These are phyloP conservation scores for Periconia macrospinosa DNA, from an alignment of 2,329 filamentous ascomycete species.

Conservation along the genomic window DNA sequence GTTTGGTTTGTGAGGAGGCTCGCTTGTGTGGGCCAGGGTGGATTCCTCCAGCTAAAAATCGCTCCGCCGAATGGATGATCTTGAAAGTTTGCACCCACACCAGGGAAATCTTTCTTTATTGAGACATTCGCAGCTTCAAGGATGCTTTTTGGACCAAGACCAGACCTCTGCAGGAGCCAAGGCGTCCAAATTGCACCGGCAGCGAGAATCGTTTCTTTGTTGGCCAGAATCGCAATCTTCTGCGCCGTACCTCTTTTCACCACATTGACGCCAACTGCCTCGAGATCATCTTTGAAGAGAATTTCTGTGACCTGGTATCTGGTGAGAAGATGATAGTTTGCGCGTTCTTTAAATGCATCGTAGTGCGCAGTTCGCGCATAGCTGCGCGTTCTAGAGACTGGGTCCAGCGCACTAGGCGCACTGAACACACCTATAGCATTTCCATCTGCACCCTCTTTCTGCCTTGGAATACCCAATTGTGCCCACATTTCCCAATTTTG, in stretches of 20 bases:
- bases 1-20: constrained; percentile 20
- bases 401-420: constrained; percentile 20
- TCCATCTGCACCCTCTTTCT: constrained; percentile 12
- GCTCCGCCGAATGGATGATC: constrained; percentile 29
- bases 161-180: constrained; percentile 49
- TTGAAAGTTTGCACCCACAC: constrained; percentile 39
- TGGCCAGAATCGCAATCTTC: constrained; percentile 8
- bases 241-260: not conserved
- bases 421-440: constrained; percentile 24
- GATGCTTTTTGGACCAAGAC: constrained; percentile 28
- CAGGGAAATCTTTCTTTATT: constrained; percentile 29
- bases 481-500: constrained; percentile 9
- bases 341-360: constrained; percentile 22
- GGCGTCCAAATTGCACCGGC: constrained; percentile 60
- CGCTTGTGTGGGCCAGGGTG: constrained; percentile 16
- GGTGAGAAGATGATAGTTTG: constrained; percentile 24
- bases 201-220: constrained; percentile 60
- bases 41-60: not conserved
- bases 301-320: constrained; percentile 29
- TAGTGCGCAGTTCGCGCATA: constrained; percentile 36
- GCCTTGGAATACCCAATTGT: constrained; percentile 8
- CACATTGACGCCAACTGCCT: constrained; percentile 6
- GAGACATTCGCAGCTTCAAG: constrained; percentile 24
- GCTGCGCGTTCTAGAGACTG: constrained; percentile 31
- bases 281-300: constrained; percentile 15